Evolutionary conservation across 306 rosid species (phyloP).

Genomic region (Gastrolobium bilobum): DNA sequence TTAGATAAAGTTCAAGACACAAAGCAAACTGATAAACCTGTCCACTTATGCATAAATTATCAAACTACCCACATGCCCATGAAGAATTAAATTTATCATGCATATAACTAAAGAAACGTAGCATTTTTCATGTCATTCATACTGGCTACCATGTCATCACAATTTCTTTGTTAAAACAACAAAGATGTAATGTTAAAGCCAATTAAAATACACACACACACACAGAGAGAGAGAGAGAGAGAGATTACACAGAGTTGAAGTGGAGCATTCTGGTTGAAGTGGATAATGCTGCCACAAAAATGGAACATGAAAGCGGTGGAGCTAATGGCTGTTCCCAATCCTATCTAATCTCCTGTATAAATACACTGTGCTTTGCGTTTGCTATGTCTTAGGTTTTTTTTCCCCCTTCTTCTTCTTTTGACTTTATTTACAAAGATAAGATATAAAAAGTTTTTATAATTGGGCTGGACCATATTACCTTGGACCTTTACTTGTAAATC

Average conservation of each 20-base stretch:
- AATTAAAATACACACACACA: neutral
- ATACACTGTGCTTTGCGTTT: no score
- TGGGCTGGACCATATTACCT: no score
- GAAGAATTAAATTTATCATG: neutral
- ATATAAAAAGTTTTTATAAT: no score
- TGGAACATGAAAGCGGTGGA: slow-evolving; percentile 1
- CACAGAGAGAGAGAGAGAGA: neutral
- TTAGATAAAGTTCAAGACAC: slow-evolving; percentile 12
- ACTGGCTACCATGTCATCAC: neutral
- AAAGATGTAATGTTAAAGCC: neutral
- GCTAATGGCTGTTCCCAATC: neutral
- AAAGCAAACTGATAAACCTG: slow-evolving; percentile 7
- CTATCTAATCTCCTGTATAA: neutral
- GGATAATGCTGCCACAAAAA: neutral
- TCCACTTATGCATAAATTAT: neutral
- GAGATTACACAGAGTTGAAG: slow-evolving; percentile 48
- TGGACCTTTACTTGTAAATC: no score
- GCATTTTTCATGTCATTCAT: slow-evolving; percentile 7
- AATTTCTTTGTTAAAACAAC: neutral
- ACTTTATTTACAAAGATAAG: no score
- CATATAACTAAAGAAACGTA: neutral
- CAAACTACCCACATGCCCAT: neutral
- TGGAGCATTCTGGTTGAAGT: slow-evolving; percentile 27
- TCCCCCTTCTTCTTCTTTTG: no score
- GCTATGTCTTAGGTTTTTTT: no score